These are phyloP conservation scores for barrel medic (Medicago truncatula) DNA, from an alignment of 306 rosid genomes.

Conservation along the genomic window DNA sequence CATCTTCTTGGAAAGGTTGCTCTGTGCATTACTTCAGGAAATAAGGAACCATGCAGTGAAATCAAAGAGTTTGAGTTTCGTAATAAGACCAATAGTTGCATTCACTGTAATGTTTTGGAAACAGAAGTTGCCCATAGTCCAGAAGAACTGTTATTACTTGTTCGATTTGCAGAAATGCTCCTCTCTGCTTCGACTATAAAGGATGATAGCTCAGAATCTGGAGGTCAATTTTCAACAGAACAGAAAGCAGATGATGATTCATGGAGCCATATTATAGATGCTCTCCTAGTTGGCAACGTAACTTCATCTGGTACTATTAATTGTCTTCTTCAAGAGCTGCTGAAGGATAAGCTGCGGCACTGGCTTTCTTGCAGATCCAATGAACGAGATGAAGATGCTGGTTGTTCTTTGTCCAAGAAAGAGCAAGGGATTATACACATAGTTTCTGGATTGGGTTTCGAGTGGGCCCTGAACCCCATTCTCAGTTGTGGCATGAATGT, in stretches of 20 bases:
- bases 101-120: slow-evolving; percentile 49
- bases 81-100: slow-evolving; percentile 47
- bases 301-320: slow-evolving; percentile 66
- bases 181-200: slow-evolving; percentile 54
- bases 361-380: slow-evolving; percentile 73
- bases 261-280: slow-evolving; percentile 69
- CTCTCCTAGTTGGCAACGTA: slow-evolving; percentile 72
- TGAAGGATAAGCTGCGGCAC: slow-evolving; percentile 73
- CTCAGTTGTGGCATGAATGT: slow-evolving; percentile 76
- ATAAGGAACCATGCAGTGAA: slow-evolving; percentile 89
- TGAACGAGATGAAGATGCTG: slow-evolving; percentile 51
- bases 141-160: slow-evolving; percentile 85
- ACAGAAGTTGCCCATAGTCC: slow-evolving; percentile 63
- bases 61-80: slow-evolving; percentile 84
- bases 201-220: slow-evolving; percentile 52
- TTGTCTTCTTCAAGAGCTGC: slow-evolving; percentile 89
- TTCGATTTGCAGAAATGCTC: slow-evolving; percentile 78
- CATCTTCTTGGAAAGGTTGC: slow-evolving; percentile 73
- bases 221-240: slow-evolving; percentile 41
- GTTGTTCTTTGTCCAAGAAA: slow-evolving; percentile 81
- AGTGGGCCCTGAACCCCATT: slow-evolving; percentile 89
- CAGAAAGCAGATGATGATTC: slow-evolving; percentile 63
- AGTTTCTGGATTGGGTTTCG: slow-evolving; percentile 89
- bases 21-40: slow-evolving; percentile 81
- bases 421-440: slow-evolving; percentile 93